These are phyloP conservation scores for Raphanus raphanistrum DNA, from an alignment of 345 rosid species.

Conservation along the genomic window DNA sequence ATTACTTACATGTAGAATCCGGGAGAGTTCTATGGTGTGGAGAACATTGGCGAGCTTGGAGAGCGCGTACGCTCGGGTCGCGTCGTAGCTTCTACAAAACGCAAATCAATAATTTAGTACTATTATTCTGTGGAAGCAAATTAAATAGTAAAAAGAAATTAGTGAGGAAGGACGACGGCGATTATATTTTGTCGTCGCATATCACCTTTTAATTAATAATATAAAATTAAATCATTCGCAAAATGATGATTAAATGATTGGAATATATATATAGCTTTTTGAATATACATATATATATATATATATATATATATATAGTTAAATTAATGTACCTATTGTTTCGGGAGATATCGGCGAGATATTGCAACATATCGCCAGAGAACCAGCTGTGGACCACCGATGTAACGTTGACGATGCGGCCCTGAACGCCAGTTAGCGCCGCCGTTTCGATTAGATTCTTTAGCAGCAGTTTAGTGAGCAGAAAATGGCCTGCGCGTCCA, in stretches of 20 bases:
- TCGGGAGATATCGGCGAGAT: constrained; percentile 69
- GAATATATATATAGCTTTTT: background rate
- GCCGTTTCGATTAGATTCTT: constrained; percentile 77
- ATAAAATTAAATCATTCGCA: background rate
- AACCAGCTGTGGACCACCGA: constrained; percentile 86
- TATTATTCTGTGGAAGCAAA: background rate
- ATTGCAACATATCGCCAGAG: constrained; percentile 67
- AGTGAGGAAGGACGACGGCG: constrained; percentile 32
- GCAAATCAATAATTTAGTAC: background rate
- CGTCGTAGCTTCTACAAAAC: constrained; percentile 60
- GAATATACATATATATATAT: too few species aligned
- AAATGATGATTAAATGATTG: constrained; percentile 36
- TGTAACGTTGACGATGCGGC: constrained; percentile 85
- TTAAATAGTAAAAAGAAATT: background rate
- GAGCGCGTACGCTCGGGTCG: constrained; percentile 94
- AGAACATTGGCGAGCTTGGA: constrained; percentile 92
- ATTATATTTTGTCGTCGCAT: constrained; percentile 40
- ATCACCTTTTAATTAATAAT: background rate
- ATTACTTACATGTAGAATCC: constrained; percentile 44
- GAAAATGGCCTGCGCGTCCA: constrained; percentile 53
- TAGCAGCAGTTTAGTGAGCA: constrained; percentile 67
- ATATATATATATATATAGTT: background rate
- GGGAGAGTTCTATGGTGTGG: constrained; percentile 81
- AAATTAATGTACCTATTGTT: constrained; percentile 47
- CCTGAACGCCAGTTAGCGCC: constrained; percentile 53